Percentiles rank a stretch among this genome's conserved stretches.
Evolutionary conservation across 805 yeast genomes (phyloP).

Genomic region (Starmerella potacharoeniae): DNA sequence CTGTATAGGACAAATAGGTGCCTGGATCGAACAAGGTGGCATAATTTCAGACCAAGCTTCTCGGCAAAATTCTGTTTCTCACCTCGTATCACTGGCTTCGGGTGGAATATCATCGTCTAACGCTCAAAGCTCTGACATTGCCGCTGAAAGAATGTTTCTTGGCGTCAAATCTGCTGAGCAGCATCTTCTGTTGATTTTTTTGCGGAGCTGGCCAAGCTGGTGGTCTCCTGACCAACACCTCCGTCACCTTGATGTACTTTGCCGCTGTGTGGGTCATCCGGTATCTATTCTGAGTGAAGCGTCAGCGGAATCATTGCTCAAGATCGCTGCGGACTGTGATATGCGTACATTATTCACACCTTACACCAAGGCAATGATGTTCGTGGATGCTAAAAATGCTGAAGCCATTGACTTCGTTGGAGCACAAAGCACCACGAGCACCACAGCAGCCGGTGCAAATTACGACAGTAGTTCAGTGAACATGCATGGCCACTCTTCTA

Average conservation of each 20-base stretch:
- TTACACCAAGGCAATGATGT: constrained; percentile 16
- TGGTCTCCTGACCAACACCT: constrained; percentile 41
- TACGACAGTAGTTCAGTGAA: not conserved
- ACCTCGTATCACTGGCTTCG: constrained; percentile 16
- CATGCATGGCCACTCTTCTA: constrained; percentile 9
- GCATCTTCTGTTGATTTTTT: constrained; percentile 17
- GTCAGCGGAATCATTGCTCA: constrained; percentile 11
- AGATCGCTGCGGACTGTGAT: constrained; percentile 11
- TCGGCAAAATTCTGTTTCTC: constrained; percentile 23
- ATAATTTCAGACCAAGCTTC: constrained; percentile 5
- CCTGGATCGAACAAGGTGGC: constrained; percentile 18
- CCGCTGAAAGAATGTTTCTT: not conserved
- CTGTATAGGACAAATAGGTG: constrained; percentile 19
- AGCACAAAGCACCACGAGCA: not conserved
- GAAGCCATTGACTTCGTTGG: constrained; percentile 2
- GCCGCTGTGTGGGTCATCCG: constrained; percentile 32
- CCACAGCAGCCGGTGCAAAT: not conserved
- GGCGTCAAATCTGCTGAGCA: constrained; percentile 17
- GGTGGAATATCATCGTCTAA: constrained; percentile 5
- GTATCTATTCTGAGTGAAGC: constrained; percentile 5
- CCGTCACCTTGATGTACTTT: constrained; percentile 59
- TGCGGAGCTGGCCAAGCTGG: constrained; percentile 69
- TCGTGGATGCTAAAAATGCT: constrained; percentile 9
- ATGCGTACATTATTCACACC: constrained; percentile 12
- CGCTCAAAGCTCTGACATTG: not conserved